Evolutionary conservation across 2,329 filamentous ascomycete species (phyloP), one percentile per base, ranked within the genome.

Genomic region (Alternaria dauci): DNA sequence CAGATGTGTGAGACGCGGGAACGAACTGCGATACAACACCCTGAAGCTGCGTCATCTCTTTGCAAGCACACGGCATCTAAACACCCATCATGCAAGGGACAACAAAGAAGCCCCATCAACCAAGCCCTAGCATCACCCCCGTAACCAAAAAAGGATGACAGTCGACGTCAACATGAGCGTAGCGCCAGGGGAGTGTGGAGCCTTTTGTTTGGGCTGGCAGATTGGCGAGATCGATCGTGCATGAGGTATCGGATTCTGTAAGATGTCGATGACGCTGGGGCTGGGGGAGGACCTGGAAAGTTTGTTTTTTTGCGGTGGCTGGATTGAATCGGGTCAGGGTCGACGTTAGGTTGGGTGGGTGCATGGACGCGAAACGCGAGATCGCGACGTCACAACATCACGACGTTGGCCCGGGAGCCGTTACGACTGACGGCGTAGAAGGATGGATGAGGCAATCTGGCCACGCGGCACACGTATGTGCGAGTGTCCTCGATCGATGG

Each of bases 211-310:
- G 42, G 50, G 52, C 14, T 36, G 46, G 34, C 11, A 69, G 65
- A 69, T 71, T 70, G 58, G 65, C 62, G 54, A 67, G 62, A 73
- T 72, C 67, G 70, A 68, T 63, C 56, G 56, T 61, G 54, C 48
- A 53, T 55, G 38, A 60, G 48, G 57, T 42, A 65, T 66, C 59
- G 67, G 55, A 59, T 58, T 43, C 4, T 59, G 53, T 44, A 48
- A 47, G 48, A 63, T 57, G 58, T 44, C 59, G 59, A 69, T 68
- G 66, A 67, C 62, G 64, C 20, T 47, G 43, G 50, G 41, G 62
- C 43, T 55, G 51, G 30, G 39, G 30, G 28, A 26, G 28, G 12
- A 52, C 9, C 16, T 38, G 51, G 59, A 61, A 61, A 46, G 46
- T 59, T 61, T 57, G 48, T 56, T 65, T 46, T 56, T 65, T 46